Base-by-base conservation (phyloP, 1,284 basidiomycete species). In the Cutaneotrichosporon sp. region DNA sequence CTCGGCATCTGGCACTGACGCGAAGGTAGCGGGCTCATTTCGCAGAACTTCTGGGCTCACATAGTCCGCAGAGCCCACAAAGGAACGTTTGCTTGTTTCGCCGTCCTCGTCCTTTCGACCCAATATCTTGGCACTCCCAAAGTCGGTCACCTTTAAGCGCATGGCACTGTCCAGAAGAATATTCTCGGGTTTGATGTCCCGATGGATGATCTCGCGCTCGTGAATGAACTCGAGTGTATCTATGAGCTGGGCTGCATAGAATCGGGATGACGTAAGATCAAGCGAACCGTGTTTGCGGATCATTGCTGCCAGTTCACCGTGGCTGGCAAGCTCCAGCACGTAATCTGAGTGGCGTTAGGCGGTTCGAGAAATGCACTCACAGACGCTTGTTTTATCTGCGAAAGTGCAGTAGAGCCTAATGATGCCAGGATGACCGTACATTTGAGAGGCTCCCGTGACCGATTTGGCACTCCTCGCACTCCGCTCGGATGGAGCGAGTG, bases 31-130 rank as follows among this genome's bases (percentile, higher is more conserved):
- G 17, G 72, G 82, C 59, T 86, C 86, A 43, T 82, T 81, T 52
- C 86, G 82, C 19, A 98, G 77, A 10, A 98, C 79, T 74, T 98
- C 94, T 1, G 94, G 94, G 10, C 88, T 86, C 54, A 97, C 88
- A 68, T 97, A 98, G 64, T 97, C 91, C 0, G 94, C 90, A 1
- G 93, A 96, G 10, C 94, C 94, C 20, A 98, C 96, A 74, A 96
- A 98, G 0, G 90, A 91, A 8, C 74, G 62, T 53, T 74, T 76
- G 20, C 57, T 52, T 3, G 47, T 60, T 70, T 79, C 65, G 37
- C 55, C 52, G 3, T 35, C 31, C 51, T 77, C 78, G 14, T 81
- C 54, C 58, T 71, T 63, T 54, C 69, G 72, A 60, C 84, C 82
- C 44, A 92, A 77, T 60, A 94, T 80, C 76, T 94, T 94, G 29